Conservation (phyloP, 495 filamentous ascomycete species). For the Penicillium angulare region DNA sequence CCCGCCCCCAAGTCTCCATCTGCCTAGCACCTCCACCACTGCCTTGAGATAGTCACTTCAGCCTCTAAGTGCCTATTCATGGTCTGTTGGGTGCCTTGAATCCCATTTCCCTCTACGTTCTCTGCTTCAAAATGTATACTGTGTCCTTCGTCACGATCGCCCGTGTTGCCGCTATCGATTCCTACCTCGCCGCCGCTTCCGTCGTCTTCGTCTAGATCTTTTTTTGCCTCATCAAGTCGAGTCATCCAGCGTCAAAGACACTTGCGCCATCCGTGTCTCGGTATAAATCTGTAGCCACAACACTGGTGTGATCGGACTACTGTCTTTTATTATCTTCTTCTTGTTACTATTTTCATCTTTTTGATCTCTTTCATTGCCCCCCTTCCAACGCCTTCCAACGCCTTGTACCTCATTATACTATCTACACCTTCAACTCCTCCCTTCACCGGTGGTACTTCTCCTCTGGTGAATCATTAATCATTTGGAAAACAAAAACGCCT, state of each 20-base stretch:
- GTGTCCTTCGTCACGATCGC: slow-evolving; percentile 26
- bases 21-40: slow-evolving; percentile 20
- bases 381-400: background rate
- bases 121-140: slow-evolving; percentile 33
- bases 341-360: slow-evolving; percentile 2
- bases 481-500: background rate
- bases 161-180: slow-evolving; percentile 24
- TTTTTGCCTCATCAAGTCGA: slow-evolving; percentile 16
- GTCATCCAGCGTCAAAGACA: background rate
- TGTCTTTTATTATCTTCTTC: slow-evolving; percentile 1
- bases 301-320: slow-evolving; percentile 27
- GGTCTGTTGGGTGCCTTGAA: slow-evolving; percentile 24
- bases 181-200: slow-evolving; percentile 17
- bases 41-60: slow-evolving; percentile 18
- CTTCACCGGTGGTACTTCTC: slow-evolving; percentile 4
- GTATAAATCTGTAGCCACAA: slow-evolving; percentile 18
- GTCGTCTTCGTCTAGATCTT: slow-evolving; percentile 18
- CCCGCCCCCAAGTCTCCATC: background rate
- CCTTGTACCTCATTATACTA: no score
- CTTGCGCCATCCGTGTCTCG: slow-evolving; percentile 4
- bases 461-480: background rate
- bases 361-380: slow-evolving; percentile 1
- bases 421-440: background rate
- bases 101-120: background rate
- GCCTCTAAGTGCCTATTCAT: slow-evolving; percentile 22